phyloP scores from a whole-genome alignment of 371 early-diverging fungal genomes.

The Mucor saturninus region DNA sequence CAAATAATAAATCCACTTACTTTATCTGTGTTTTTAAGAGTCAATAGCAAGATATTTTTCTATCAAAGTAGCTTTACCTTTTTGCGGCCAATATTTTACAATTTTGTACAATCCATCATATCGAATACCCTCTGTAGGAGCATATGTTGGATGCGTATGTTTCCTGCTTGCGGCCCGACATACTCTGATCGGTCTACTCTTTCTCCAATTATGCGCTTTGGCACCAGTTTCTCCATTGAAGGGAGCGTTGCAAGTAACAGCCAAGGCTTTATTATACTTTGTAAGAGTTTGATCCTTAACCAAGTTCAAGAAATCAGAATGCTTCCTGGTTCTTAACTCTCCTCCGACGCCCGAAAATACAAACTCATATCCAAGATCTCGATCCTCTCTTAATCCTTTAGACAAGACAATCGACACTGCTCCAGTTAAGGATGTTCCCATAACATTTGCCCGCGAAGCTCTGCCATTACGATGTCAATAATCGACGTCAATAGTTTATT shows the following conservation, averaged over 20 bases:
- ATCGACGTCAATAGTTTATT: not conserved
- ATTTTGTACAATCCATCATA: conserved; percentile 75
- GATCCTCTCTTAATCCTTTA: conserved; percentile 58
- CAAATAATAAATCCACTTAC: conserved; percentile 40
- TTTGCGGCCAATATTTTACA: conserved; percentile 65
- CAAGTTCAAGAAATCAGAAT: not conserved
- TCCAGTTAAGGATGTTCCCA: conserved; percentile 47
- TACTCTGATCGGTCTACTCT: conserved; percentile 63
- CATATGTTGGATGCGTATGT: conserved; percentile 50
- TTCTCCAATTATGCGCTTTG: conserved; percentile 58
- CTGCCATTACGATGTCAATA: not conserved
- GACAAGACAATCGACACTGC: conserved; percentile 61
- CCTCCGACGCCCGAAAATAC: conserved; percentile 65
- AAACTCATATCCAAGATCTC: conserved; percentile 63
- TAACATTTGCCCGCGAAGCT: conserved; percentile 23
- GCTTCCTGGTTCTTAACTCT: conserved; percentile 16
- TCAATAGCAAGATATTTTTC: not conserved
- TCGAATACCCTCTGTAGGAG: conserved; percentile 53
- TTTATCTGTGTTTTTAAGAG: conserved; percentile 5
- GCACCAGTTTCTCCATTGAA: conserved; percentile 47
- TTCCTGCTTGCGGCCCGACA: conserved; percentile 43
- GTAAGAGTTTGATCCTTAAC: conserved; percentile 49
- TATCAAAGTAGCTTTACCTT: conserved; percentile 25
- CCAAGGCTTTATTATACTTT: conserved; percentile 57
- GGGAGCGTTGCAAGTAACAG: conserved; percentile 58